Evolutionary conservation across 108 stramenopile genomes (phyloP).

Genomic region (Nitzschia sp.): DNA sequence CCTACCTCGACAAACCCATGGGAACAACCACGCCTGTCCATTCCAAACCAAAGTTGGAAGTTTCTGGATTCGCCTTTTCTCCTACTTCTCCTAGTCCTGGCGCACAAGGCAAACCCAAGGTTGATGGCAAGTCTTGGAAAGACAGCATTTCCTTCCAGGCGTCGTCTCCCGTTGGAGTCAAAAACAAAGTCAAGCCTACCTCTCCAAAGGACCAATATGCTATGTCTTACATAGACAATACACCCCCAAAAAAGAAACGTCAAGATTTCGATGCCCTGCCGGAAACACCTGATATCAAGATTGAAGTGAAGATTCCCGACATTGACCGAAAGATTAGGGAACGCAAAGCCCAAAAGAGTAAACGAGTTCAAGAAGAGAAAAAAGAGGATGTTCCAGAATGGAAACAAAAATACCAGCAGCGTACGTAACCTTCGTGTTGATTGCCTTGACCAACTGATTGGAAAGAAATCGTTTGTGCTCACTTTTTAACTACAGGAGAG

Average conservation of each 20-base stretch:
- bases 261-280: neutral
- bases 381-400: conserved; percentile 19
- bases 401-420: conserved; percentile 14
- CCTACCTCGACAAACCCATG: conserved; percentile 17
- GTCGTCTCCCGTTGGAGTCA: neutral
- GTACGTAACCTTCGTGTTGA: neutral
- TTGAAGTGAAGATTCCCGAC: conserved; percentile 34
- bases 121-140: neutral
- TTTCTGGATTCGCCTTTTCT: neutral
- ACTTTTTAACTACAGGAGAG: conserved; percentile 1
- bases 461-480: neutral
- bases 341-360: neutral
- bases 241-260: neutral
- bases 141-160: conserved; percentile 24
- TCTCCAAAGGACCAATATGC: conserved; percentile 4
- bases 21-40: conserved; percentile 3
- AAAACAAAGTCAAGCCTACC: conserved; percentile 5
- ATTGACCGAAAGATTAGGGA: conserved; percentile 21
- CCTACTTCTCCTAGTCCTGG: conserved; percentile 6
- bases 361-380: neutral
- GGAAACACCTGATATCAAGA: conserved; percentile 25
- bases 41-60: neutral
- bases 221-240: conserved; percentile 16
- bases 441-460: neutral
- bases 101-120: conserved; percentile 3